Evolutionary conservation across 2,329 filamentous ascomycete species (phyloP), one percentile per base, ranked within the genome.

Genomic region (Penicillium sp.): DNA sequence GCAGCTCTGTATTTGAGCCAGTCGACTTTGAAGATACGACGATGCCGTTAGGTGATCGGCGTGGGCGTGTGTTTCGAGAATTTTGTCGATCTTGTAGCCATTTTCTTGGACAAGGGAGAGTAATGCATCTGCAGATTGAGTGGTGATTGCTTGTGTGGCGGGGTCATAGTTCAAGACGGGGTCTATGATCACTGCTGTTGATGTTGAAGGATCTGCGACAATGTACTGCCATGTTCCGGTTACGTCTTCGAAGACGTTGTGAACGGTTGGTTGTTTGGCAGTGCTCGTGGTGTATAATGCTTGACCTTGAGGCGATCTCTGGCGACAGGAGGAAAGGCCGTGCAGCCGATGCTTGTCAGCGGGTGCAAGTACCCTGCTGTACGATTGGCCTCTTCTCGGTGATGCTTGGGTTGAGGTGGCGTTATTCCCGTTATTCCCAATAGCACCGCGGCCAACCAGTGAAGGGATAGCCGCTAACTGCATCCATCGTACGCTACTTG

Each of bases 211-310:
- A 53, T 86, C 82, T 0, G 76, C 79, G 1, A 87, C 77, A 0
- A 86, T 58, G 55, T 85, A 86, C 61, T 87, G 84, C 79, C 80
- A 86, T 16, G 83, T 84, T 2, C 74, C 74, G 0, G 83, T 79
- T 5, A 55, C 61, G 0, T 54, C 38, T 50, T 79, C 77, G 36
- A 70, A 70, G 1, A 69, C 7, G n/a, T 58, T 50, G 46, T 71
- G 62, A 3, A 70, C 60, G 3, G 54, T 62, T 24, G 68, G 67
- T 22, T 65, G 51, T 25, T 42, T 35, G 1, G 45, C 33, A 16
- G 38, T 14, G 35, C 22, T 24, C 13, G 53, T 60, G 48, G 46
- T 54, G 28, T 57, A 51, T 38, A 18, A n/a, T n/a, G 33, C 18
- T 24, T 18, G 50, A 10, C 10, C 10, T 25, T 36, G 10, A n/a